phyloP scores from a whole-genome alignment of 495 filamentous ascomycete species.

The Xylaria nigripes region DNA sequence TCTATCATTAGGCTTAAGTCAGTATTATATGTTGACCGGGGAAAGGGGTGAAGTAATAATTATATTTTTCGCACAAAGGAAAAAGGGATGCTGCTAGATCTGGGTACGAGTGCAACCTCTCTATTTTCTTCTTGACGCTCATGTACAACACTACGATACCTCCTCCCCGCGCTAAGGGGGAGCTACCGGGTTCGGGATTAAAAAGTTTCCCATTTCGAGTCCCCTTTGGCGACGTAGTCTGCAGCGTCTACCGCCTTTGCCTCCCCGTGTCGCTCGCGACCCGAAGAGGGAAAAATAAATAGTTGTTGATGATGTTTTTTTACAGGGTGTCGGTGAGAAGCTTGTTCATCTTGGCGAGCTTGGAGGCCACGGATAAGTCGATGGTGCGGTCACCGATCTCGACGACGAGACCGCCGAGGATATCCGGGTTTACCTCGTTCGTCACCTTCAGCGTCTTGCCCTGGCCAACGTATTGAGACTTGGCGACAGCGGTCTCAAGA shows the following conservation, averaged over 20 bases:
- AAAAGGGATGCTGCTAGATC: slow-evolving; percentile 12
- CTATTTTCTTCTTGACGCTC: slow-evolving; percentile 21
- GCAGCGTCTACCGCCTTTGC: slow-evolving; percentile 7
- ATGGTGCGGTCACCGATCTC: slow-evolving; percentile 98
- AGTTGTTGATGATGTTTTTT: slow-evolving; percentile 32
- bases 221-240: background rate
- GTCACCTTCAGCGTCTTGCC: slow-evolving; percentile 97
- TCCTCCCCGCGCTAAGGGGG: slow-evolving; percentile 11
- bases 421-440: slow-evolving; percentile 89
- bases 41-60: slow-evolving; percentile 12
- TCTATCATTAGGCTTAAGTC: background rate
- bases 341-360: slow-evolving; percentile 98
- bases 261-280: slow-evolving; percentile 18
- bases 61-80: slow-evolving; percentile 20
- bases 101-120: slow-evolving; percentile 26
- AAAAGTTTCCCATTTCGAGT: background rate
- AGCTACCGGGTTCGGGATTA: slow-evolving; percentile 10
- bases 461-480: slow-evolving; percentile 78
- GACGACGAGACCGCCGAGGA: slow-evolving; percentile 87
- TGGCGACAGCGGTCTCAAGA: slow-evolving; percentile 79
- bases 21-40: slow-evolving; percentile 1
- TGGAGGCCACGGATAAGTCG: slow-evolving; percentile 89
- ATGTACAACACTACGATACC: slow-evolving; percentile 22
- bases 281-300: slow-evolving; percentile 18
- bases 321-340: slow-evolving; percentile 91